Evolutionary conservation across 257 asterid species (phyloP), one percentile per base, ranked within the genome.

Genomic region (Fraxinus cuspidata): DNA sequence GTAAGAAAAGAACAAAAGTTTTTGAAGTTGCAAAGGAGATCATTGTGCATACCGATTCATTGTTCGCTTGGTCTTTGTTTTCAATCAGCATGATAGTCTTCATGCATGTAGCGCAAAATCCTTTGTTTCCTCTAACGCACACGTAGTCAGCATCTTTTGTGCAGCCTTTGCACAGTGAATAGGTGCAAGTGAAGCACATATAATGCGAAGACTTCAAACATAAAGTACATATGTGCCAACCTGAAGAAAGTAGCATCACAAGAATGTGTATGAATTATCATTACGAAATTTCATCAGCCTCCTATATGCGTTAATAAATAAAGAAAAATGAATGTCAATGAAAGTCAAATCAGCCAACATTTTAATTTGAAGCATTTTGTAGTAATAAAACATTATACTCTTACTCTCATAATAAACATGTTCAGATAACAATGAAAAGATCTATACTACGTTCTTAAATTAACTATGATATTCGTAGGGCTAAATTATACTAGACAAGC

Each of bases 221-320:
- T 78, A 83, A 93, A 80, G 94, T 96, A 80, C 99, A 96, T 79
- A 96, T 96, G 87, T 96, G 99, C 99, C 99, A 96, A 79, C 99
- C 99, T 96, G 97, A 80, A 87, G 87, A 70, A 76, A 79, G 75
- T 58, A 64, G 71, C 74, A 77, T 72, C 71, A 73, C 34, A 84
- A 84, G 76, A 82, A 74, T 63, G 28, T 77, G 76, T 64, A 31
- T 75, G 28, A 23, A 42, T 35, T n/a, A 70, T 66, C 76, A 69
- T 12, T 64, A 68, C 23, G 25, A 40, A 40, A 74, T 49, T 72
- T 13, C 72, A 73, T 68, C 67, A 76, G 73, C 64, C 47, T 28
- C 3, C 38, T 44, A 18, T 38, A 51, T 28, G 53, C 21, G 15
- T 11, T 56, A 49, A 27, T 64, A 70, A 56, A n/a, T n/a, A 56